Percentiles rank a stretch among this genome's conserved stretches.
Evolutionary conservation across 148 eudicot species (phyloP).

Genomic region (Drosera capensis): DNA sequence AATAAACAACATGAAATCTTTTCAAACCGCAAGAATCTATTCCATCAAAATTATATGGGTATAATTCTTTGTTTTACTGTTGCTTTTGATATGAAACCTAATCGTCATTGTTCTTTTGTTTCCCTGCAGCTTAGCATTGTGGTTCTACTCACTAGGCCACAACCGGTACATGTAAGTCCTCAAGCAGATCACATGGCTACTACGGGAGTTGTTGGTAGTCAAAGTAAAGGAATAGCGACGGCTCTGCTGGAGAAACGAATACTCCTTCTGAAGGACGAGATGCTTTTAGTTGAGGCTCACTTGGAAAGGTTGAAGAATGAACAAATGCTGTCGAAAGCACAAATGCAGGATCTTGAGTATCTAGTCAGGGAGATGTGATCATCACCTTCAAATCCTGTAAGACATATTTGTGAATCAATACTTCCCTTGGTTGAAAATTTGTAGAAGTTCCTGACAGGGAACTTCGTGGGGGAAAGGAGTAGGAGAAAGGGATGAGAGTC

Average conservation of each 20-base stretch:
- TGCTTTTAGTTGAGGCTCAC: slow-evolving; percentile 50
- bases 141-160: slow-evolving; percentile 60
- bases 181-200: slow-evolving; percentile 16
- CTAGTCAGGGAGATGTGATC: slow-evolving; percentile 17
- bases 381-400: no score
- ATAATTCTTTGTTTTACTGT: background rate
- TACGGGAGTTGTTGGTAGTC: slow-evolving; percentile 12
- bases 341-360: slow-evolving; percentile 37
- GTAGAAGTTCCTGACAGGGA: no score
- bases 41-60: no score
- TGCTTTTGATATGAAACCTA: background rate
- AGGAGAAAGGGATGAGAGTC: no score
- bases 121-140: slow-evolving; percentile 67
- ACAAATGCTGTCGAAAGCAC: slow-evolving; percentile 34
- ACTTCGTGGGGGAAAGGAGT: no score
- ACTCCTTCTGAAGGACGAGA: slow-evolving; percentile 66
- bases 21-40: no score
- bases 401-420: no score
- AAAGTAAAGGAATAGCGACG: slow-evolving; percentile 28
- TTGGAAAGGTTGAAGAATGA: slow-evolving; percentile 69
- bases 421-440: no score
- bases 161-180: slow-evolving; percentile 47
- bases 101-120: background rate
- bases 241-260: slow-evolving; percentile 62
- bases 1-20: no score